Evolutionary conservation across 108 stramenopile genomes (phyloP).

Genomic region (Pseudonitzschia pungens): DNA sequence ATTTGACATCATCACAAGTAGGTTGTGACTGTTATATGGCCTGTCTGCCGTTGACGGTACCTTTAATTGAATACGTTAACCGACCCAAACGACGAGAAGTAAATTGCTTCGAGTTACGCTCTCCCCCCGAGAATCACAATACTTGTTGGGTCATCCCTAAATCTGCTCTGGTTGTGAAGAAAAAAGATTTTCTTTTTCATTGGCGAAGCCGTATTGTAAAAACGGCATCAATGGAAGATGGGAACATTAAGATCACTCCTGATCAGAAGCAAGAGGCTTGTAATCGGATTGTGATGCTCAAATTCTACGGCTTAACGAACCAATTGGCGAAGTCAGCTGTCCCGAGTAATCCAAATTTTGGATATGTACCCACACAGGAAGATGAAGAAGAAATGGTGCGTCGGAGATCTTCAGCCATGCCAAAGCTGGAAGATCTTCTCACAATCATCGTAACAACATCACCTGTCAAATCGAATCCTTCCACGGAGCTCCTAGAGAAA

Average conservation of each 20-base stretch:
- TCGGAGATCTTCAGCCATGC: conserved; percentile 26
- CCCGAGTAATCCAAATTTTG: conserved; percentile 38
- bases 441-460: conserved; percentile 85
- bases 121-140: conserved; percentile 29
- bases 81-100: conserved; percentile 55
- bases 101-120: conserved; percentile 59
- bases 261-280: not conserved
- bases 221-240: conserved; percentile 6
- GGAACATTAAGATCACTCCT: conserved; percentile 3
- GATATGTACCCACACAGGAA: conserved; percentile 28
- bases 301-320: conserved; percentile 21
- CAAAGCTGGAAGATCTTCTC: conserved; percentile 61
- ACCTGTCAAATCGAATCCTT: conserved; percentile 83
- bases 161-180: conserved; percentile 45
- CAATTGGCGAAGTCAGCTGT: conserved; percentile 2
- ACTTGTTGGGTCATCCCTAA: conserved; percentile 41
- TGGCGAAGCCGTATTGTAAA: conserved; percentile 60
- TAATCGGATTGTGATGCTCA: conserved; percentile 20
- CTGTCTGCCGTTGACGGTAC: conserved; percentile 43
- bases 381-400: conserved; percentile 18
- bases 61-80: conserved; percentile 52
- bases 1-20: not conserved
- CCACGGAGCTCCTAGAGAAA: conserved; percentile 70
- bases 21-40: conserved; percentile 56
- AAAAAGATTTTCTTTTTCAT: conserved; percentile 54